Base-by-base conservation (phyloP, 2,329 filamentous ascomycete genomes). In the Daldinia eschscholtzii region DNA sequence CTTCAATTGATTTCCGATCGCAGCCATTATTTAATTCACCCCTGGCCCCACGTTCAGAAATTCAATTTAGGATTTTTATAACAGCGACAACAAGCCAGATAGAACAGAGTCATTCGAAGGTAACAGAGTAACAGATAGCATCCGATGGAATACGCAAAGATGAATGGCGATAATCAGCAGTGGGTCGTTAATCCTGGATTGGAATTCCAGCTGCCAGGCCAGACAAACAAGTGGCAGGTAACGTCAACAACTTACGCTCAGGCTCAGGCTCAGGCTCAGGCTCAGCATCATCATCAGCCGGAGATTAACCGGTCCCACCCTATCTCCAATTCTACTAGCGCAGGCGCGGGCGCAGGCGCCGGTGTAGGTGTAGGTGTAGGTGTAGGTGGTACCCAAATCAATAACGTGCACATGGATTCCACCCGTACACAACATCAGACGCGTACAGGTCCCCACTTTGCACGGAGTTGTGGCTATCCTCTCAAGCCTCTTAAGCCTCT, bases 21-120 rank as follows among this genome's bases (percentile, higher is more conserved):
- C 20, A 41, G 53, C 53, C 53, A 57, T 57, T 37, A 39, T 42
- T 41, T 57, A 57, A 39, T 18, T n/a, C 52, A 35, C 33, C 10
- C 33, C 6, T 23, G 20, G 15, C 33, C 35, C 9, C 18, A 23
- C 26, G 7, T 23, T 15, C 30, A 35, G 20, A 15, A 55, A 55
- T 5, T 55, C 6, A 13, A 52, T 52, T 52, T 33, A 5, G 28
- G 7, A 15, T 30, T 18, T 15, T 30, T 30, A 39, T 33, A 55
- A 55, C n/a, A 55, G 18, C 26, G 33, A 33, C n/a, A 55, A 35
- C 13, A 53, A 53, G 15, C 28, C 15, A n/a, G n/a, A 3, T n/a
- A 7, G 50, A 39, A 20, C 7, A 10, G 30, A 50, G 46, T 33
- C 4, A 33, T 30, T 30, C 13, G 7, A 42, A 42, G 41, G 28